These are phyloP conservation scores for Hypoxylon trugodes DNA, from an alignment of 495 filamentous ascomycete genomes.

Conservation along the genomic window DNA sequence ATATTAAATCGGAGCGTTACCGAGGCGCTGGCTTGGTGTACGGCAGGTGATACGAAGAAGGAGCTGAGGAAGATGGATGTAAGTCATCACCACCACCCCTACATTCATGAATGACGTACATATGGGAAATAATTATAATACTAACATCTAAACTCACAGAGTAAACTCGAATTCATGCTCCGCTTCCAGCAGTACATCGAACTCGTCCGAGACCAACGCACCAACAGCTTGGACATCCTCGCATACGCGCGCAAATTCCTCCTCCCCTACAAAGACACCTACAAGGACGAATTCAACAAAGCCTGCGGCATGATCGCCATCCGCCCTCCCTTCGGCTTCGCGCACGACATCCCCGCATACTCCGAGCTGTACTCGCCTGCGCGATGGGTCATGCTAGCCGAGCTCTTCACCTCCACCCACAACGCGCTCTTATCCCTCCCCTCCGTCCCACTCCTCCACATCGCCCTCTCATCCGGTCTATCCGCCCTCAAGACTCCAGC, in stretches of 20 bases:
- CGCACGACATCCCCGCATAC: conserved; percentile 45
- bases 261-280: conserved; percentile 68
- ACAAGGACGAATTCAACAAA: conserved; percentile 71
- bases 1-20: conserved; percentile 73
- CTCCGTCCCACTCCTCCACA: conserved; percentile 83
- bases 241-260: conserved; percentile 83
- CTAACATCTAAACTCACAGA: conserved; percentile 56
- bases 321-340: conserved; percentile 69
- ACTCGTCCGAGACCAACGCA: conserved; percentile 71
- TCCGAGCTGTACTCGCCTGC: conserved; percentile 70
- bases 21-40: conserved; percentile 89
- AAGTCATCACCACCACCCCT: conserved; percentile 37
- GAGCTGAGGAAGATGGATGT: conserved; percentile 85
- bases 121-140: neutral
- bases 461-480: conserved; percentile 88
- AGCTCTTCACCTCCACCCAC: conserved; percentile 85
- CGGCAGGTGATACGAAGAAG: conserved; percentile 78
- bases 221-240: conserved; percentile 77
- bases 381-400: conserved; percentile 80
- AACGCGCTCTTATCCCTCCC: conserved; percentile 88
- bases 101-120: neutral
- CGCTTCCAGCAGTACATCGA: conserved; percentile 97
- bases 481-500: conserved; percentile 95
- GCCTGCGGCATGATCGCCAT: conserved; percentile 85
- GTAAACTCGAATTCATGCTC: conserved; percentile 90